Base-by-base conservation (phyloP, 1,284 basidiomycete genomes). In the Malassezia pachydermatis region DNA sequence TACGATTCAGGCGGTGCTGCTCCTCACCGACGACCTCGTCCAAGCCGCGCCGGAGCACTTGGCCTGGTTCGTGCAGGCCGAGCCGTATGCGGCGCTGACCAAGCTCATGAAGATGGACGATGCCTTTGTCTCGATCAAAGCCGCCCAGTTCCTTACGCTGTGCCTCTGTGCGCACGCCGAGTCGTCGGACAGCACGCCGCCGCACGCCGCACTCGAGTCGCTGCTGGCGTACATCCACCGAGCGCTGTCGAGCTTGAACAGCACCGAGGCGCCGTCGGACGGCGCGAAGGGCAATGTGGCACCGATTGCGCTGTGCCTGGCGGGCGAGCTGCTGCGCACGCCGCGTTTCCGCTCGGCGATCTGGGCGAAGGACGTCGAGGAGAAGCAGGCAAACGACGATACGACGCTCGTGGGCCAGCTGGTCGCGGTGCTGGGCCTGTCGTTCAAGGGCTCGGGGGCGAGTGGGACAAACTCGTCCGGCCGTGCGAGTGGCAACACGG, bases 1-100 rank as follows among this genome's bases (percentile, higher is more conserved):
- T 73, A 92, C 89, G 4, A 84, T 95, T 74, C 89, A 94, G 72
- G 88, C 81, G 65, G 84, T 95, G 45, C 79, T 98, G 20, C 86
- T 92, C 35, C 79, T 89, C 57, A 85, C 95, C 60, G 84, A 83
- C 25, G 89, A 96, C 74, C 86, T 92, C 62, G 78, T 98, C 33
- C 72, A 80, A 57, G 87, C 86, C 23, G 60, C 61, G 19, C 70
- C 73, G 22, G 69, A 72, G 35, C 58, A 70, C 7, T 59, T 70
- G 32, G 48, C 58, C 16, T 62, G 72, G 37, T 72, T 73, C 14
- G 74, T 62, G 3, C 81, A 86, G 68, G 78, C 83, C 7, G 86
- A 89, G 54, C 88, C 89, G 0, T 95, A 87, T 73, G 76, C 77
- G 22, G 85, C 88, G 8, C 76, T 95, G 34, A 77, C 90, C 52